These are phyloP conservation scores for Aeschynomene evenia DNA, from an alignment of 306 rosid genomes.

Conservation along the genomic window DNA sequence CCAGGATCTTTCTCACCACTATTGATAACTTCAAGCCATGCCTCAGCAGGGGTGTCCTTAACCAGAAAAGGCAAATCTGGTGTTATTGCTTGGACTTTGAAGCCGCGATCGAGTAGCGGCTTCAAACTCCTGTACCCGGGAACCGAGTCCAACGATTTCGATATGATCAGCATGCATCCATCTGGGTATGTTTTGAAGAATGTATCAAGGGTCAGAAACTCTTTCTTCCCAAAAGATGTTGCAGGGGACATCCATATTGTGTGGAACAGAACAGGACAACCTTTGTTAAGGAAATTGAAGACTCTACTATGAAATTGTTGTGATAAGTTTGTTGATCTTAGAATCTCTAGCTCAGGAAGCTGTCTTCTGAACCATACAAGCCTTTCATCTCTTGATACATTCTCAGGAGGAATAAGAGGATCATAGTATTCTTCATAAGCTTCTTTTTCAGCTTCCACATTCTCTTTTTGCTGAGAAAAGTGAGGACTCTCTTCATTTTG, in stretches of 20 bases:
- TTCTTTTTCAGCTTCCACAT: background rate
- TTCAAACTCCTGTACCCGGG: slow-evolving; percentile 45
- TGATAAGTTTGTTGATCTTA: slow-evolving; percentile 31
- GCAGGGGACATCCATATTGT: slow-evolving; percentile 58
- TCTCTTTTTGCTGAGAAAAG: background rate
- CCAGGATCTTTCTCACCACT: background rate
- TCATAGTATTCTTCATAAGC: slow-evolving; percentile 45
- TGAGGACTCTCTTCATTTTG: background rate
- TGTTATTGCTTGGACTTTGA: background rate
- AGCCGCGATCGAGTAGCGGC: slow-evolving; percentile 25
- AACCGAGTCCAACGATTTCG: slow-evolving; percentile 55
- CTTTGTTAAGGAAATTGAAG: slow-evolving; percentile 32
- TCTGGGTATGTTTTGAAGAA: slow-evolving; percentile 53
- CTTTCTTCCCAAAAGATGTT: slow-evolving; percentile 46
- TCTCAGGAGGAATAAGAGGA: background rate
- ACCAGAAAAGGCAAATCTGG: background rate
- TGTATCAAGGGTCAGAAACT: slow-evolving; percentile 49
- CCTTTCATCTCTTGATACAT: slow-evolving; percentile 16
- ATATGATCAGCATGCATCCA: slow-evolving; percentile 58
- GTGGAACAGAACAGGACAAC: slow-evolving; percentile 45
- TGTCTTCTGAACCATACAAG: slow-evolving; percentile 42
- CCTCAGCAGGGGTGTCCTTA: background rate
- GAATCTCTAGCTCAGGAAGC: slow-evolving; percentile 35
- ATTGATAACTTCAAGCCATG: background rate
- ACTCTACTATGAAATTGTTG: slow-evolving; percentile 40